Conservation (phyloP, 2,329 filamentous ascomycete genomes). For the Davidsoniella virescens region DNA sequence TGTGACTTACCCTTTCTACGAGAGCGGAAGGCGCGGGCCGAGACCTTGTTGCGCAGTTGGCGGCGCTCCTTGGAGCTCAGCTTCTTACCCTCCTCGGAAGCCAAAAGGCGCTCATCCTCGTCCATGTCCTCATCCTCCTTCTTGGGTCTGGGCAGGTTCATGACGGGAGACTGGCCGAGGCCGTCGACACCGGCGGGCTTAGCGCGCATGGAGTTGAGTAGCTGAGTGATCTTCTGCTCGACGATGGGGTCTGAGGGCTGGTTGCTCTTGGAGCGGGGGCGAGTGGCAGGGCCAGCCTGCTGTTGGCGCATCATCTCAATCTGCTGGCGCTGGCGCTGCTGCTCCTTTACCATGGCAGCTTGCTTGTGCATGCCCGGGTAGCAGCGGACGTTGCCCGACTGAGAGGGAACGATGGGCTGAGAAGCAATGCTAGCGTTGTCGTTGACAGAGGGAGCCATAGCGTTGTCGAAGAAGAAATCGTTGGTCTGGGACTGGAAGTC, state of each 20-base stretch:
- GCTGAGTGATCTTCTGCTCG: conserved; percentile 85
- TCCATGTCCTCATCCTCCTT: conserved; percentile 99
- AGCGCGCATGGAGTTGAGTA: conserved; percentile 82
- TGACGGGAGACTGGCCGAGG: conserved; percentile 19
- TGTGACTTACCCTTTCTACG: conserved; percentile 72
- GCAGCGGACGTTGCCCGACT: conserved; percentile 45
- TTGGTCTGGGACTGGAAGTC: conserved; percentile 32
- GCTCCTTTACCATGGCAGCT: conserved; percentile 60
- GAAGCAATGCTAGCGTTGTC: conserved; percentile 26
- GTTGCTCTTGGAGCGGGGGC: conserved; percentile 31
- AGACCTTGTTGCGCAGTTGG: conserved; percentile 97
- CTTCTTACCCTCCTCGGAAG: conserved; percentile 98
- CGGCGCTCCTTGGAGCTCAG: conserved; percentile 94
- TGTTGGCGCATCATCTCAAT: conserved; percentile 27
- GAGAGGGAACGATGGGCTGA: conserved; percentile 33
- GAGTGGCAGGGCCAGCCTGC: conserved; percentile 22
- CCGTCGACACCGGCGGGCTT: conserved; percentile 38
- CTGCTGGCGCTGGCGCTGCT: conserved; percentile 50
- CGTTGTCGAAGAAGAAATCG: conserved; percentile 46
- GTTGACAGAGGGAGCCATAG: conserved; percentile 23
- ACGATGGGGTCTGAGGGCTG: conserved; percentile 51
- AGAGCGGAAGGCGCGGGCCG: conserved; percentile 92
- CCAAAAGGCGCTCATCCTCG: conserved; percentile 81
- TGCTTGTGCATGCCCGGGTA: conserved; percentile 92
- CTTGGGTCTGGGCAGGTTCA: conserved; percentile 56